phyloP scores from a whole-genome alignment of 176 grass and related monocot species.

The Oryza meridionalis region DNA sequence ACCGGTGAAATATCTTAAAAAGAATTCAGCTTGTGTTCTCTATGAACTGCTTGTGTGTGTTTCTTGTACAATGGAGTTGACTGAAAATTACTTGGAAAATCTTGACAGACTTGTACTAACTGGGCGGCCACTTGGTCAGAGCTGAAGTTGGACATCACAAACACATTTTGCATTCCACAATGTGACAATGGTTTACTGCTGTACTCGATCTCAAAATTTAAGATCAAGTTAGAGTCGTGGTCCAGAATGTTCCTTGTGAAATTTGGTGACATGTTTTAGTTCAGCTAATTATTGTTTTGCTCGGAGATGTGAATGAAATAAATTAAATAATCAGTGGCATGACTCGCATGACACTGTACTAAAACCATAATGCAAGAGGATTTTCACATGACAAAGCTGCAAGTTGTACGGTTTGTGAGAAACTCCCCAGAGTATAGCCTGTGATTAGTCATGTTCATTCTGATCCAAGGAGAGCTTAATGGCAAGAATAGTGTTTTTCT shows the following conservation, averaged over 20 bases:
- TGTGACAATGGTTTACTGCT: background rate
- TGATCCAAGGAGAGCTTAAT: background rate
- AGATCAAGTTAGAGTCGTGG: background rate
- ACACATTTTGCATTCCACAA: background rate
- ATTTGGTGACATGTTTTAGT: background rate
- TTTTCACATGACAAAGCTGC: conserved; percentile 38
- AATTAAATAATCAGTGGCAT: background rate
- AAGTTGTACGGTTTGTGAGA: background rate
- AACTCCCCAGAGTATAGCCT: background rate
- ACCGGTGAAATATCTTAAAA: too few species aligned
- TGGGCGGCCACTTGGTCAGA: background rate
- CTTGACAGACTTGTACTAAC: background rate
- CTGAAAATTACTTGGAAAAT: background rate
- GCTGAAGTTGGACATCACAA: background rate
- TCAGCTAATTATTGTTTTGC: background rate
- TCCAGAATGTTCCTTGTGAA: conserved; percentile 23
- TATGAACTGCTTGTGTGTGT: background rate
- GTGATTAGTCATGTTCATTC: background rate
- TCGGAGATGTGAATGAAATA: background rate
- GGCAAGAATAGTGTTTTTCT: background rate
- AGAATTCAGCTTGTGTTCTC: background rate
- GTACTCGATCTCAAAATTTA: conserved; percentile 16
- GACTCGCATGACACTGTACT: background rate
- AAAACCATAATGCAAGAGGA: conserved; percentile 9
- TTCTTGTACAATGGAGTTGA: background rate